Evolutionary conservation across 495 filamentous ascomycete species (phyloP), one percentile per base, ranked within the genome.

Genomic region (Aspergillus incahuasiensis): DNA sequence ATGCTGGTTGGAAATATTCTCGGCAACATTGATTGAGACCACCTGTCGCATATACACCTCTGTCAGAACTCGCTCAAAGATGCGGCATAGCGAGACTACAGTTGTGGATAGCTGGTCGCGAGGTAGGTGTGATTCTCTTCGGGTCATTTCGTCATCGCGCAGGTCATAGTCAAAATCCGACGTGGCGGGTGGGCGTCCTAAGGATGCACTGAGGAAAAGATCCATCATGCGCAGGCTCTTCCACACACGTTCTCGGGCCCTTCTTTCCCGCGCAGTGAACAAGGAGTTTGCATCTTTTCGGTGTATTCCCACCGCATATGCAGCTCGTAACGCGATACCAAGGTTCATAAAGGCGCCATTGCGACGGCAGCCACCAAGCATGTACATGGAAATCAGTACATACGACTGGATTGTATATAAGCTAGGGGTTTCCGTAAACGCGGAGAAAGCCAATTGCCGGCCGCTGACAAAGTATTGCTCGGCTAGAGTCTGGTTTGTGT

Each of bases 21-120:
- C 83, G 1, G 85, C 85, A 19, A 85, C 74, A 19, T 75, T 70
- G 28, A 85, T 85, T 7, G 84, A 89, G 40, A 89, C 82, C 55
- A 84, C 88, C 54, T 84, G 77, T 44, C 82, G 79, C 55, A 86
- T 83, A 59, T 89, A 91, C 19, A 90, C 82, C 41, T 80, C 82
- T 21, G 77, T 82, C 16, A 91, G 74, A 20, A 87, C 86, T 5
- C 75, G 72, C 32, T 87, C 86, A 48, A 91, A 85, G 34, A 86
- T 76, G 39, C 79, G 81, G 58, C 81, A 86, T n/a, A 76, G 52
- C 0, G 69, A 68, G 7, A 65, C 63, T 5, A 75, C 72, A 0
- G 71, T 72, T 18, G 54, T 39, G 4, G 72, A 72, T 21, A 75
- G 47, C 41, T 74, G 71, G 32, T 71, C 64, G 43, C 69, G 66